A percentile compares a stretch with the other conserved stretches of the same genome.
These are phyloP conservation scores for Solidago caesia DNA, from an alignment of 129 eudicot genomes.

Conservation along the genomic window DNA sequence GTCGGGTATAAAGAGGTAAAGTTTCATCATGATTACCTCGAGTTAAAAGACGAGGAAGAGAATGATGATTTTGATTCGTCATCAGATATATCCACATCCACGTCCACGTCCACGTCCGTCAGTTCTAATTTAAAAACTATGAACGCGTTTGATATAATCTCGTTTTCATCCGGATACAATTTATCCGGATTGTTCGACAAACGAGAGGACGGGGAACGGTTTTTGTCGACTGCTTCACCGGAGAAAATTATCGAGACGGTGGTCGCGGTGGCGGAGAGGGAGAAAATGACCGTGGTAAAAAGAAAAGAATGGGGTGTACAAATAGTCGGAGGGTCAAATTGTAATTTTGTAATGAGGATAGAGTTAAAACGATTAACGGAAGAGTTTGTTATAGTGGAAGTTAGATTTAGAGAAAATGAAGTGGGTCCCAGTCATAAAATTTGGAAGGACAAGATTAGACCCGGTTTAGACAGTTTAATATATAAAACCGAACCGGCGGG, in stretches of 20 bases:
- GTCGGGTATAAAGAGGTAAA: conserved; percentile 30
- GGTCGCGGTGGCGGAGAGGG: conserved; percentile 46
- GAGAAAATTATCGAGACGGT: conserved; percentile 37
- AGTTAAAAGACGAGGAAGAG: conserved; percentile 24
- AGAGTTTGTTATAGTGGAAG: conserved; percentile 56
- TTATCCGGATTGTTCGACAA: conserved; percentile 25
- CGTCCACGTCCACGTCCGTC: neutral
- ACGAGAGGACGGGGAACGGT: conserved; percentile 41
- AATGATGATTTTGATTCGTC: neutral
- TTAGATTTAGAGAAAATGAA: conserved; percentile 36
- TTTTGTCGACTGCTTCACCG: conserved; percentile 39
- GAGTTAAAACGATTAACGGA: conserved; percentile 60
- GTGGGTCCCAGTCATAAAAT: conserved; percentile 33
- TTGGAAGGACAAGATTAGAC: conserved; percentile 60
- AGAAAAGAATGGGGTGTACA: conserved; percentile 35
- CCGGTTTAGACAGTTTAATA: conserved; percentile 36
- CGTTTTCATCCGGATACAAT: conserved; percentile 31
- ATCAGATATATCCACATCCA: neutral
- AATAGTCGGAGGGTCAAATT: conserved; percentile 48
- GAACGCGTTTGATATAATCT: conserved; percentile 39
- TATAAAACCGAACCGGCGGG: conserved; percentile 33
- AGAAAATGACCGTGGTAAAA: conserved; percentile 37
- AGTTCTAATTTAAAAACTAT: conserved; percentile 19
- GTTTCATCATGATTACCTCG: conserved; percentile 28
- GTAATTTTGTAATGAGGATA: conserved; percentile 40